phyloP scores from a whole-genome alignment of 1,284 basidiomycete genomes.

The Cystobasidium pallidum region DNA sequence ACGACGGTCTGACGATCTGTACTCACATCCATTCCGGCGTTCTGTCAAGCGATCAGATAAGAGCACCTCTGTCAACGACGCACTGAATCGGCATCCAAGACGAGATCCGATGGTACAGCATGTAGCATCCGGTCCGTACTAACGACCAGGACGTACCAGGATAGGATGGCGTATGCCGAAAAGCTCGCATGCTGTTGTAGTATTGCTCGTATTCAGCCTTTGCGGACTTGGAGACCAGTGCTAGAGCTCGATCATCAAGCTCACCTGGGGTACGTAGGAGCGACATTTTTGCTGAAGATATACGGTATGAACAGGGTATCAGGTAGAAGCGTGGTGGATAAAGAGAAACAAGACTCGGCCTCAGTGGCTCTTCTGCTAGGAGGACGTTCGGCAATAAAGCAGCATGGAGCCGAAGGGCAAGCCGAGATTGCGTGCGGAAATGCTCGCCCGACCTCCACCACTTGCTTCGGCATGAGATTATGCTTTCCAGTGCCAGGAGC shows the following conservation, averaged over 20 bases:
- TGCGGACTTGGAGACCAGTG: neutral
- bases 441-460: neutral
- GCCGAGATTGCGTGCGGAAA: neutral
- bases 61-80: neutral
- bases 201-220: neutral
- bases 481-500: neutral
- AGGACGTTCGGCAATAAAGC: too few relatives aligned
- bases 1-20: too few relatives aligned
- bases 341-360: neutral
- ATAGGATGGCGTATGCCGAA: slow-evolving; percentile 68
- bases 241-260: neutral
- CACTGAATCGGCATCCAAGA: neutral
- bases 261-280: slow-evolving; percentile 11
- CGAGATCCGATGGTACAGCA: too few relatives aligned
- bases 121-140: neutral
- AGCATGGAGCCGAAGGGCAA: too few relatives aligned
- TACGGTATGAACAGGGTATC: neutral
- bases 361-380: too few relatives aligned
- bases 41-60: slow-evolving; percentile 1
- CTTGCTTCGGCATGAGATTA: neutral
- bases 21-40: slow-evolving; percentile 24
- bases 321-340: neutral
- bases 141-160: slow-evolving; percentile 65
- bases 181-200: slow-evolving; percentile 16
- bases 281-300: neutral